Base-by-base conservation (phyloP, 768 basidiomycete species). In the Strobilomyces confusus region DNA sequence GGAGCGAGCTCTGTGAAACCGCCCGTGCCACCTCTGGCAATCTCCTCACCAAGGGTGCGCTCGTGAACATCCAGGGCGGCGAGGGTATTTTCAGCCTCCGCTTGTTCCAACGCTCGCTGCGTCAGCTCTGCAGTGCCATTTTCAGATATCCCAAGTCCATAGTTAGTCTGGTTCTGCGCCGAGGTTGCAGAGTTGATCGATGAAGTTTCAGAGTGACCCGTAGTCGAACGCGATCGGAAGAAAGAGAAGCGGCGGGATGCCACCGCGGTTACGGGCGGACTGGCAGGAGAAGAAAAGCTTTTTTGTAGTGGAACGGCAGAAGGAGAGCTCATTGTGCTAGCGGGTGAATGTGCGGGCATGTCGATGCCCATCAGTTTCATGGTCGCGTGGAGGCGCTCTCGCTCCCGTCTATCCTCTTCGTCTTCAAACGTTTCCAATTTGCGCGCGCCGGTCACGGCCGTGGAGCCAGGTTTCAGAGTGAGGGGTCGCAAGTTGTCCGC, bases 361-460 rank as follows among this genome's bases (percentile, higher is more conserved):
- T 81, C 84, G 55, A 95, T 91, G 5, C 95, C 95, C 87, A 95
- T 92, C 26, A 95, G 74, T 67, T 92, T 91, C 89, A 98, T 89
- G 25, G 92, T 92, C 15, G 92, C 92, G 58, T 87, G 79, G 50
- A 98, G 76, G 15, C 93, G 81, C 67, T 94, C 93, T 51, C 95
- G 77, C 70, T 95, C 93, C 57, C 78, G 80, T 36, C 82, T 77
- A 65, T 97, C 94, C 56, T 98, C 92, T 54, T 98, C 95, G 62
- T 98, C 95, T 69, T 98, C 95, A 37, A 80, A 75, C 1, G 85
- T 92, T 54, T 95, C 92, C 34, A 95, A 71, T 69, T 94, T 92
- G 48, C 91, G 80, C 25, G 81, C 89, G 54, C 79, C 72, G 2
- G 80, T 80, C 30, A 84, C 74, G 7, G 83, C 63, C 48, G 67